phyloP scores from a whole-genome alignment of 129 eudicot species.

The Apium graveolens region DNA sequence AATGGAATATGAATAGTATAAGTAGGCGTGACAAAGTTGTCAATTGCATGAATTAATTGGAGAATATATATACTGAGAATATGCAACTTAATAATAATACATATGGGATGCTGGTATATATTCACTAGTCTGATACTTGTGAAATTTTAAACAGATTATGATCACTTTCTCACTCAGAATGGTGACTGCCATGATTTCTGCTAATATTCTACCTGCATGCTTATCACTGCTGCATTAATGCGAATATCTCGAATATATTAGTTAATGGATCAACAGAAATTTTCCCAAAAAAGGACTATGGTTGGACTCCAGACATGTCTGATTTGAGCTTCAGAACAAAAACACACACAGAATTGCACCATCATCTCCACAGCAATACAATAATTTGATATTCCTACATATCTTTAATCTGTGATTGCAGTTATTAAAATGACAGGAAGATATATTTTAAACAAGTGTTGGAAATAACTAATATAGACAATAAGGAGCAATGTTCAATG shows the following conservation, averaged over 20 bases:
- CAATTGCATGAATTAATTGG: not conserved
- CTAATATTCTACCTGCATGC: not conserved
- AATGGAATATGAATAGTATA: not conserved
- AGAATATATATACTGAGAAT: conserved; percentile 23
- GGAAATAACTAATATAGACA: no score
- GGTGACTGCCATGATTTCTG: not conserved
- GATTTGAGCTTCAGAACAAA: not conserved
- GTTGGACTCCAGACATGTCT: not conserved
- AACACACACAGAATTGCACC: not conserved
- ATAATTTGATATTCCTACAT: not conserved
- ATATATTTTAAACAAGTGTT: no score
- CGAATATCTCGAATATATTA: not conserved
- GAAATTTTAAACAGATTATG: not conserved
- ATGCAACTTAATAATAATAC: conserved; percentile 8
- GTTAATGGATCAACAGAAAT: not conserved
- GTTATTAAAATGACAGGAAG: not conserved
- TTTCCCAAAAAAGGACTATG: not conserved
- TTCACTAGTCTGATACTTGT: conserved; percentile 17
- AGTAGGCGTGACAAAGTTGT: conserved; percentile 14
- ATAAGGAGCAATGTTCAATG: not conserved
- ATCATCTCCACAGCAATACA: not conserved
- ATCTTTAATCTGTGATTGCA: not conserved
- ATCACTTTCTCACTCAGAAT: not conserved
- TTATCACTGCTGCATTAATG: not conserved
- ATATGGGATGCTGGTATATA: conserved; percentile 22